Percentiles rank a stretch among this genome's conserved stretches.
phyloP scores from a whole-genome alignment of 768 basidiomycete species.

The Tylopilus subfusipes region DNA sequence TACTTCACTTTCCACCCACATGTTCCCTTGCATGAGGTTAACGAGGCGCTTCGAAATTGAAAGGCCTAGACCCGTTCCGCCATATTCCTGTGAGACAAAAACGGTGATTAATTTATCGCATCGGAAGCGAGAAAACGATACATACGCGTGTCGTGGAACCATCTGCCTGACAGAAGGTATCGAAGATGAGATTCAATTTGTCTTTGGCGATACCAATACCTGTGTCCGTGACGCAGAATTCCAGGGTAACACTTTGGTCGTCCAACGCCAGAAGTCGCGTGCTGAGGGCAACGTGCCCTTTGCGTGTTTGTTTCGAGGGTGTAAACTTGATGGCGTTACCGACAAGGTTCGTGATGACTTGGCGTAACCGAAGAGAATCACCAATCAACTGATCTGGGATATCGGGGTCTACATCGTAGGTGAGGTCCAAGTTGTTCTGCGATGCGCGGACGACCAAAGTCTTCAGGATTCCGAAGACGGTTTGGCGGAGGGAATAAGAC shows the following conservation, averaged over 20 bases:
- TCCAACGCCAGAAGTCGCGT: slow-evolving; percentile 76
- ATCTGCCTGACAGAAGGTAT: slow-evolving; percentile 98
- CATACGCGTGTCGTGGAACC: slow-evolving; percentile 92
- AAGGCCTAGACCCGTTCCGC: slow-evolving; percentile 92
- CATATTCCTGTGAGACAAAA: slow-evolving; percentile 68
- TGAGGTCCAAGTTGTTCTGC: slow-evolving; percentile 93
- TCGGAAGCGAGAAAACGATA: slow-evolving; percentile 17
- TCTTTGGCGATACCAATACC: slow-evolving; percentile 99
- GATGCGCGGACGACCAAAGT: slow-evolving; percentile 96
- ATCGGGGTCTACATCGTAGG: slow-evolving; percentile 92
- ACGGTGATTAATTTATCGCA: slow-evolving; percentile 14
- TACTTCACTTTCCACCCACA: slow-evolving; percentile 98
- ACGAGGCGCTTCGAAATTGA: slow-evolving; percentile 98
- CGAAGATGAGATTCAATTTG: slow-evolving; percentile 96
- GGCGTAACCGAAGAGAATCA: slow-evolving; percentile 89
- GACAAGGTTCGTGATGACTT: slow-evolving; percentile 93
- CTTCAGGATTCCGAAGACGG: slow-evolving; percentile 96
- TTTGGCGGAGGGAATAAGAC: slow-evolving; percentile 96
- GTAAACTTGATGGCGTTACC: slow-evolving; percentile 99
- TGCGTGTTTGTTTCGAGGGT: slow-evolving; percentile 68
- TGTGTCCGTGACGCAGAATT: slow-evolving; percentile 97
- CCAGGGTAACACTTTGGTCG: slow-evolving; percentile 81
- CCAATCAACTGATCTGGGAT: slow-evolving; percentile 98
- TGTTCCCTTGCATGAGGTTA: slow-evolving; percentile 94
- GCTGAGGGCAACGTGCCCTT: slow-evolving; percentile 89